phyloP scores from a whole-genome alignment of 1,139 yeast species.

The Magnusiomyces starmeri region DNA sequence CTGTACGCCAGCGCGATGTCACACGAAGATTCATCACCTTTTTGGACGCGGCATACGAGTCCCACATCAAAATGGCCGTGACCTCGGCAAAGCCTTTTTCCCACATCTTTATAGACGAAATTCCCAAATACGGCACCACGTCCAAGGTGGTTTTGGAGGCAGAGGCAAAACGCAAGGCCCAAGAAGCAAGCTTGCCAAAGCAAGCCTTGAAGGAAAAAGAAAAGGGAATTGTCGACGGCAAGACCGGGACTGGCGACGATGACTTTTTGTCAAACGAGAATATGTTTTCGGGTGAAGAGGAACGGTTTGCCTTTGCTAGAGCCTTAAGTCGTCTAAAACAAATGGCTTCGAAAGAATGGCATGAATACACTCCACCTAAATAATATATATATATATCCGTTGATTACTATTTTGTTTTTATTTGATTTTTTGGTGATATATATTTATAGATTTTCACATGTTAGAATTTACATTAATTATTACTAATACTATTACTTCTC shows the following conservation, averaged over 20 bases:
- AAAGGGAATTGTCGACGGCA: conserved; percentile 43
- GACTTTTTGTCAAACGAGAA: conserved; percentile 69
- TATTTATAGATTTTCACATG: too few relatives aligned
- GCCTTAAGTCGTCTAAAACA: conserved; percentile 86
- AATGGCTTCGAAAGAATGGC: conserved; percentile 92
- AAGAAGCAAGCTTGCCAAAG: not conserved
- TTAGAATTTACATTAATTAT: too few relatives aligned
- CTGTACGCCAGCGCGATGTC: conserved; percentile 70
- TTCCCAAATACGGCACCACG: conserved; percentile 43
- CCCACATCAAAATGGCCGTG: conserved; percentile 77
- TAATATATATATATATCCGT: too few relatives aligned
- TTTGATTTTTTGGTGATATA: too few relatives aligned
- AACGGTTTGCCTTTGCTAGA: conserved; percentile 91
- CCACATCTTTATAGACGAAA: conserved; percentile 80
- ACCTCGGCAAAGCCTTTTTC: conserved; percentile 82
- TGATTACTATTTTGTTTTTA: too few relatives aligned
- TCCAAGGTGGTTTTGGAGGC: not conserved
- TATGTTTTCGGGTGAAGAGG: conserved; percentile 86
- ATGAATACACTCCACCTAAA: conserved; percentile 10
- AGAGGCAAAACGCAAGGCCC: conserved; percentile 1
- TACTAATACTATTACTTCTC: too few relatives aligned
- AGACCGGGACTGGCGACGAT: conserved; percentile 62
- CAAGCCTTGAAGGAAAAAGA: not conserved
- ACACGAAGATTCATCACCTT: conserved; percentile 89
- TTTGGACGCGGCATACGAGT: conserved; percentile 90